Base-by-base conservation (phyloP, 163 green algal genomes). In the Coccomyxa subellipsoidea region DNA sequence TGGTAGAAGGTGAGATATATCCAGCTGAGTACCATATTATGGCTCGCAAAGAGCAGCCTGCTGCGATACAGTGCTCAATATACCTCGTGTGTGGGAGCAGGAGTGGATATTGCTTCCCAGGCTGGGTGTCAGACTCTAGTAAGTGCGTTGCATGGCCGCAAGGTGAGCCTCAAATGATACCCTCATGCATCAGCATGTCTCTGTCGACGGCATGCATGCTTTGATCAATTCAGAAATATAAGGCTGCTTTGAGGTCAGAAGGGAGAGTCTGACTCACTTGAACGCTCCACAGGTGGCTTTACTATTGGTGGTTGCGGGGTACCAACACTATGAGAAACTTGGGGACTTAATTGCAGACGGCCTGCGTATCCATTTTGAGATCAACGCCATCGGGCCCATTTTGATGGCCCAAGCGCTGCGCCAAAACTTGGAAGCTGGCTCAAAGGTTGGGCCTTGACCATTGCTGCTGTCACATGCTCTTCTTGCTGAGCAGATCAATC, bases 341-440 rank as follows among this genome's bases (percentile, higher is more conserved):
- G 53, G 25, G 5, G 39, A 69, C 31, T 25, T 75, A 53, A 47
- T 37, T 53, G 40, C 31, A 15, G 77, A 85, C 18, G 70, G 69
- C 27, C 32, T 85, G 12, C n/a, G 66, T 3, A n/a, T 79, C 7
- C 82, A 85, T 12, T 77, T 85, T 23, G 82, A 85, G 35, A 78
- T 85, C n/a, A 85, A 85, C 71, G 77, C 82, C 25, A 35, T 85
- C 12, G 82, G 82, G n/a, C 82, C 82, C 6, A 34, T 85, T 15
- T 69, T 85, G 18, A 35, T 80, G 21, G 82, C 82, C 21, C 77
- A 83, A 36, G 77, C 69, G 34, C 36, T 85, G 8, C 69, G 69
- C 29, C 76, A 72, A 15, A 66, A 37, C 2, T 66, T 85, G 29
- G 35, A n/a, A 34, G 12, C 47, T 12, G 71, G 70, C 21, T 54